A percentile compares a stretch with the other conserved stretches of the same genome.
Conservation (phyloP, 768 basidiomycete genomes). For the Saitozyma sp. region DNA sequence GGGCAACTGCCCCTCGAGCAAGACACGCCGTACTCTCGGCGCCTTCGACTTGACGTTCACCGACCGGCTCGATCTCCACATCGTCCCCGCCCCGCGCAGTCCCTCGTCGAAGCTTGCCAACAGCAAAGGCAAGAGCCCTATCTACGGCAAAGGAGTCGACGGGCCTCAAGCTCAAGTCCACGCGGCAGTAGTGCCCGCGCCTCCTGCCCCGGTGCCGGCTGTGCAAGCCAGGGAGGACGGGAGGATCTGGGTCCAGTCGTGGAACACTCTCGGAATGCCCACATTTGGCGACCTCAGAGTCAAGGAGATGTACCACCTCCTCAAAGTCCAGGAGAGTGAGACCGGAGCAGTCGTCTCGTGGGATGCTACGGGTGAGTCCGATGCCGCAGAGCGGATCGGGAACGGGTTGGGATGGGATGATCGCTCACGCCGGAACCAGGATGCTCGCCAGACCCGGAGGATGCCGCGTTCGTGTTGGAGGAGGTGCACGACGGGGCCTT, state of each 20-base stretch:
- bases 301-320: conserved; percentile 16
- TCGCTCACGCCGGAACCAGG: conserved; percentile 1
- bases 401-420: background rate
- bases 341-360: conserved; percentile 19
- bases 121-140: background rate
- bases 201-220: background rate
- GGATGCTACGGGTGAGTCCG: conserved; percentile 18
- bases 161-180: background rate
- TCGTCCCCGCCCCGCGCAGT: conserved; percentile 2
- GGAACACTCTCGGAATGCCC: conserved; percentile 18
- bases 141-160: background rate
- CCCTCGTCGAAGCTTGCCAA: background rate
- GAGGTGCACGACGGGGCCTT: conserved; percentile 14
- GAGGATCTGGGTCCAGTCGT: conserved; percentile 22
- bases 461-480: conserved; percentile 8
- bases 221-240: conserved; percentile 1
- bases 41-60: conserved; percentile 21
- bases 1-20: conserved; percentile 16
- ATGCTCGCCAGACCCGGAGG: conserved; percentile 20
- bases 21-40: conserved; percentile 22
- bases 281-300: conserved; percentile 16
- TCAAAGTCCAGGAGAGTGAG: conserved; percentile 14
- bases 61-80: conserved; percentile 20
- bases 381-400: background rate
- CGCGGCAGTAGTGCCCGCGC: too few species aligned